Conservation (phyloP, 345 rosid genomes). For the Arabis hirsuta region DNA sequence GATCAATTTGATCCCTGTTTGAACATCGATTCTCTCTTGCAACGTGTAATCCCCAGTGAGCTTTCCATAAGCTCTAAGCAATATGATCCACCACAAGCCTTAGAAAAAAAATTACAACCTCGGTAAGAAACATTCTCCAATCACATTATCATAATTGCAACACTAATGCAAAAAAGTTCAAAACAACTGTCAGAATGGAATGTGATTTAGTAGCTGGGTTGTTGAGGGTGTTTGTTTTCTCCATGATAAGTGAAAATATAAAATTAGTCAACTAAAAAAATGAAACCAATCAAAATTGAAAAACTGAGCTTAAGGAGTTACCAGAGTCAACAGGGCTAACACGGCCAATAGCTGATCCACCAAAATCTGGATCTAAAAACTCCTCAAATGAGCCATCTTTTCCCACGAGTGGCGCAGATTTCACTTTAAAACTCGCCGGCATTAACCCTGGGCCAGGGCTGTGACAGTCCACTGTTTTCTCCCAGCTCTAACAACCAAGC, state of each 20-base stretch:
- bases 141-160: background rate
- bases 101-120: constrained; percentile 29
- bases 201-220: too few species aligned
- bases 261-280: too few species aligned
- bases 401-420: constrained; percentile 66
- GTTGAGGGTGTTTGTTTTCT: too few species aligned
- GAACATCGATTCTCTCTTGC: constrained; percentile 97
- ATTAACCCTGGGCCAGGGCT: constrained; percentile 97
- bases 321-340: constrained; percentile 99
- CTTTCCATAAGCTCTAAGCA: constrained; percentile 93
- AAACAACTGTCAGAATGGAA: background rate
- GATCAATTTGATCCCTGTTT: constrained; percentile 87
- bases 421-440: constrained; percentile 98
- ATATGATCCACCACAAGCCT: constrained; percentile 96
- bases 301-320: constrained; percentile 31
- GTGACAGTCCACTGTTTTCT: constrained; percentile 96
- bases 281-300: background rate
- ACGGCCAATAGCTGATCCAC: constrained; percentile 97
- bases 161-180: background rate
- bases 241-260: too few species aligned
- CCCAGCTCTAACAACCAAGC: constrained; percentile 79
- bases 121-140: constrained; percentile 19
- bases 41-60: constrained; percentile 78
- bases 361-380: constrained; percentile 91
- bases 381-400: constrained; percentile 69